These are phyloP conservation scores for Xylaria telfairii DNA, from an alignment of 495 filamentous ascomycete species.

Conservation along the genomic window DNA sequence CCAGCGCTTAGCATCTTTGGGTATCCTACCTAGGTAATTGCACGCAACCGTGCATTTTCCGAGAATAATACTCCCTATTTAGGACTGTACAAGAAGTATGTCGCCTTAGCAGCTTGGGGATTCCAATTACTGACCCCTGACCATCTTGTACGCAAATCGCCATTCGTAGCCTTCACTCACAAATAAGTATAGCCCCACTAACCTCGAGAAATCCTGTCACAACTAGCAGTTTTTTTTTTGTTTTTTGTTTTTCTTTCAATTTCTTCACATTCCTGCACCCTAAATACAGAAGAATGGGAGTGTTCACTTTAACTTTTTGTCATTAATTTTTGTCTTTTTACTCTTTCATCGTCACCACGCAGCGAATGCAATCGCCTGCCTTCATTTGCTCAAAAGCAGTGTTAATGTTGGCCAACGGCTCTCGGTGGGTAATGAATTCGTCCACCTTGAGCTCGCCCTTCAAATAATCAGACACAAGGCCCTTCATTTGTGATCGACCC, in stretches of 20 bases:
- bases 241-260: too few species aligned
- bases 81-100: too few species aligned
- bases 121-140: background rate
- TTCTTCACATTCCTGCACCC: background rate
- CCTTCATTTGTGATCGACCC: slow-evolving; percentile 89
- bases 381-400: slow-evolving; percentile 93
- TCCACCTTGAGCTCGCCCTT: slow-evolving; percentile 93
- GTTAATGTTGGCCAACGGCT: slow-evolving; percentile 82
- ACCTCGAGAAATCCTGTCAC: background rate
- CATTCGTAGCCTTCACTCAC: background rate
- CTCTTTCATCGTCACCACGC: slow-evolving; percentile 68
- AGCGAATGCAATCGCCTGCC: slow-evolving; percentile 92
- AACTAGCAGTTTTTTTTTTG: too few species aligned
- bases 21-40: background rate
- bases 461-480: slow-evolving; percentile 89
- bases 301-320: background rate
- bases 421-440: slow-evolving; percentile 98
- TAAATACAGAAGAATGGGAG: background rate
- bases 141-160: background rate
- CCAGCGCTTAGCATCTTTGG: background rate
- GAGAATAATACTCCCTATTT: too few species aligned
- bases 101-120: background rate
- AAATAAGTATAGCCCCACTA: background rate
- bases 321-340: slow-evolving; percentile 8
- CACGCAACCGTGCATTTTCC: background rate